Evolutionary conservation across 345 rosid genomes (phyloP).

Genomic region (Ceriops decandra): DNA sequence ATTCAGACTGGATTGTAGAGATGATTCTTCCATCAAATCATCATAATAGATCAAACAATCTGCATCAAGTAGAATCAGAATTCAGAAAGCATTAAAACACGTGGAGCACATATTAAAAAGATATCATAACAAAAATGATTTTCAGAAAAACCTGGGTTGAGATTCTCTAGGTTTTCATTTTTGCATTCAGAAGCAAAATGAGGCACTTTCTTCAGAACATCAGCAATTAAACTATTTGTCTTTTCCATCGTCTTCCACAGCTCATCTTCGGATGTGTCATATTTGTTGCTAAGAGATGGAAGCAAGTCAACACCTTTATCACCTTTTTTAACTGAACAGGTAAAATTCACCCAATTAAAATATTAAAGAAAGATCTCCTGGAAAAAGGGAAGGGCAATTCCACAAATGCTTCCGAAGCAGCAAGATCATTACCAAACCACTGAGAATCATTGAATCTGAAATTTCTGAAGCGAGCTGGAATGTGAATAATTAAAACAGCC

Average conservation of each 20-base stretch:
- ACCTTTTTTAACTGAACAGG: conserved; percentile 61
- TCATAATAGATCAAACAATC: conserved; percentile 88
- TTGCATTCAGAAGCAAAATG: conserved; percentile 53
- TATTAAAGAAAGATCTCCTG: not conserved
- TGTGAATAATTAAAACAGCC: conserved; percentile 83
- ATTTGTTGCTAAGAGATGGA: conserved; percentile 75
- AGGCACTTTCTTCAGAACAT: conserved; percentile 62
- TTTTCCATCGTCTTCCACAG: conserved; percentile 62
- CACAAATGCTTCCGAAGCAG: conserved; percentile 1
- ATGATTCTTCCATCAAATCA: conserved; percentile 75
- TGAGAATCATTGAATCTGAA: conserved; percentile 57
- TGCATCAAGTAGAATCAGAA: conserved; percentile 30
- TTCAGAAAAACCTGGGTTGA: conserved; percentile 49
- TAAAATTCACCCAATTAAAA: conserved; percentile 3
- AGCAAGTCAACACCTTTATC: conserved; percentile 74
- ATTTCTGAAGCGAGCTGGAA: conserved; percentile 70
- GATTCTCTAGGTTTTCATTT: conserved; percentile 57
- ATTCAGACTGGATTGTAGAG: conserved; percentile 54
- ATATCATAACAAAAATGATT: not conserved
- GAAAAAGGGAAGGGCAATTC: not conserved
- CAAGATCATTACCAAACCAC: conserved; percentile 60
- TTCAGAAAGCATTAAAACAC: conserved; percentile 17
- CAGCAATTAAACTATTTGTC: conserved; percentile 59
- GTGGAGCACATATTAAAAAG: not conserved
- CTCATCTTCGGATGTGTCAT: conserved; percentile 81